Evolutionary conservation across 306 rosid genomes (phyloP), one percentile per base, ranked within the genome.

Genomic region (Prunus armeniaca): DNA sequence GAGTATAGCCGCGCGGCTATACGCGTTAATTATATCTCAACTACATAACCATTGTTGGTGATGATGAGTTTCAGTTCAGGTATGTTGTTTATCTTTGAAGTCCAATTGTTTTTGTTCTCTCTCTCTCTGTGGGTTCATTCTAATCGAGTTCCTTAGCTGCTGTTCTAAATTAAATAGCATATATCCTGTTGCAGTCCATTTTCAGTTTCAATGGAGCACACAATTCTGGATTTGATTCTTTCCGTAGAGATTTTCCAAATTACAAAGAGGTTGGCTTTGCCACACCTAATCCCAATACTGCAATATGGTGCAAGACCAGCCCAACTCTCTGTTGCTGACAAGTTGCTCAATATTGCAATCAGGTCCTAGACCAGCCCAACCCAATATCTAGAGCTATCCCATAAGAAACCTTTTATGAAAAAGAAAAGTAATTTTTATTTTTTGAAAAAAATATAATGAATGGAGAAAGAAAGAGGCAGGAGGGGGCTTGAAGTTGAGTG

Each of bases 131-230:
- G n/a, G 12, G 60, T 50, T 72, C 66, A 13, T 72, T 20, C 15
- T 52, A 41, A 51, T 64, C 55, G 15, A 24, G 70, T 73, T 60
- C 25, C n/a, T 30, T 63, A 73, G 41, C 38, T 32, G 38, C 38
- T 32, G 38, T 32, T 32, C 38, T 32, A 32, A 32, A 32, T 32
- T 5, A 32, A 32, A 32, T 5, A 32, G 38, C 38, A 32, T 32
- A 32, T 32, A 32, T 32, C 38, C 38, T 71, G 51, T 76, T 77
- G 72, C 85, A 95, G 98, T 95, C 98, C 81, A 95, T 95, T 85
- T 95, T 90, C 89, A 87, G 98, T 84, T 92, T 95, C 89, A 95
- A 95, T 14, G 98, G 98, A 78, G 97, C 98, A 52, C 93, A 95
- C 65, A 69, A 81, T 84, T 89, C 97, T 72, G 98, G 97, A 80